Base-by-base conservation (phyloP, 2,329 filamentous ascomycete species). In the Aspergillus chevalieri region DNA sequence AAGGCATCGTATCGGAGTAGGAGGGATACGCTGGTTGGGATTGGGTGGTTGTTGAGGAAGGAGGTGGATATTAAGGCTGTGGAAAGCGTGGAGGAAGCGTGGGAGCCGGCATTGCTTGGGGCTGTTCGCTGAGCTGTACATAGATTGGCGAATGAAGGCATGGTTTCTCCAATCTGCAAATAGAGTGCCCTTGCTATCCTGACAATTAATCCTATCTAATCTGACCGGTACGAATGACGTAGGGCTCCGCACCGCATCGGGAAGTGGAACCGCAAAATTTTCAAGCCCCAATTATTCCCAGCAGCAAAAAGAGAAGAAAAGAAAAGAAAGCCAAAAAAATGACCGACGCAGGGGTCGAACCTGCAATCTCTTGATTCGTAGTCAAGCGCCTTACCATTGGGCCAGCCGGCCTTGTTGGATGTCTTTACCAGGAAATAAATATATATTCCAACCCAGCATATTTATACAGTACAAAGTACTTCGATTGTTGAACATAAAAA, bases 291-390 rank as follows among this genome's bases (percentile, higher is more conserved):
- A 30, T 30, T 30, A n/a, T 36, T 17, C 4, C 38, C 15, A 41
- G 5, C 9, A 19, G 4, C 28, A 34, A 36, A 8, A 19, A 17
- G 28, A 14, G 21, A 33, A 26, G 2, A 10, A 22, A 47, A 41
- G 38, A 46, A 38, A 17, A 17, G 36, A 47, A 43, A 36, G 42
- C n/a, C 51, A 63, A 61, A 61, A 51, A 8, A 51, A 42, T 67
- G 65, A 67, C 64, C 65, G 62, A 67, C 65, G 65, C 64, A 66
- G 65, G 65, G 58, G 44, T 74, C 70, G 71, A 74, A 74, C 72
- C 71, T 72, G 66, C 70, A 74, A 74, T 74, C 72, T 74, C 69
- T 73, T 74, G 72, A 74, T 74, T 72, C 72, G 72, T 74, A 75
- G 72, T 75, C 72, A 74, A 73, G 69, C 72, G 71, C 72, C 71